Conservation (phyloP, 179 eudicot genomes). For the Carnegiea gigantea region DNA sequence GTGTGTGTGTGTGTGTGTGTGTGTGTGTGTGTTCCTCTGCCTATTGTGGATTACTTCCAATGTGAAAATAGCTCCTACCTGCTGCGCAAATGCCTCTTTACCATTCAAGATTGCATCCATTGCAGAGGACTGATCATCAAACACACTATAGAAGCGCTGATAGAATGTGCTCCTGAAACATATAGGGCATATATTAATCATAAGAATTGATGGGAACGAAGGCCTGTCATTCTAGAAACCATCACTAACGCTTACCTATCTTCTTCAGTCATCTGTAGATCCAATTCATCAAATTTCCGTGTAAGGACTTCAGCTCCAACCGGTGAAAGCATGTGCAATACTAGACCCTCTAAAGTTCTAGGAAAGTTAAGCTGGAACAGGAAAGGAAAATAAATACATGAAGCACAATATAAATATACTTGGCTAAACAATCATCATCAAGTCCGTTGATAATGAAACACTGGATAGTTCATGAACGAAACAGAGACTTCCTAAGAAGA, state of each 20-base stretch:
- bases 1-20: too few species aligned
- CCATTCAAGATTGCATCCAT: conserved; percentile 75
- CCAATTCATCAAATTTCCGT: conserved; percentile 77
- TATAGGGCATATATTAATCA: conserved; percentile 14
- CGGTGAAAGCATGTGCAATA: conserved; percentile 78
- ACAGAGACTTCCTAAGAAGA: background rate
- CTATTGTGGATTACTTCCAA: background rate
- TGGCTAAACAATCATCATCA: background rate
- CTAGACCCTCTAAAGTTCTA: conserved; percentile 72
- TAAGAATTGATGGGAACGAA: conserved; percentile 17
- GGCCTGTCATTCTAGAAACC: background rate
- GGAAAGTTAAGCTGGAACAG: conserved; percentile 73
- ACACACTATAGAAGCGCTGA: conserved; percentile 65
- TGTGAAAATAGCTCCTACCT: conserved; percentile 39
- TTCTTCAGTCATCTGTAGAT: conserved; percentile 57
- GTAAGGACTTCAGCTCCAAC: conserved; percentile 85
- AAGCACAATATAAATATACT: background rate
- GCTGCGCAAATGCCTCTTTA: conserved; percentile 77
- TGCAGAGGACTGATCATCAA: conserved; percentile 69
- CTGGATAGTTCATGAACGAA: background rate
- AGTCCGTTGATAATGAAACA: background rate
- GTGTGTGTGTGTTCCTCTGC: too few species aligned
- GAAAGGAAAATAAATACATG: background rate
- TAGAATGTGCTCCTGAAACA: conserved; percentile 62
- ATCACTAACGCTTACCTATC: conserved; percentile 53